A percentile compares a stretch with the other conserved stretches of the same genome.
Conservation (phyloP, 2,329 filamentous ascomycete species). For the Aspergillus puulaauensis region DNA sequence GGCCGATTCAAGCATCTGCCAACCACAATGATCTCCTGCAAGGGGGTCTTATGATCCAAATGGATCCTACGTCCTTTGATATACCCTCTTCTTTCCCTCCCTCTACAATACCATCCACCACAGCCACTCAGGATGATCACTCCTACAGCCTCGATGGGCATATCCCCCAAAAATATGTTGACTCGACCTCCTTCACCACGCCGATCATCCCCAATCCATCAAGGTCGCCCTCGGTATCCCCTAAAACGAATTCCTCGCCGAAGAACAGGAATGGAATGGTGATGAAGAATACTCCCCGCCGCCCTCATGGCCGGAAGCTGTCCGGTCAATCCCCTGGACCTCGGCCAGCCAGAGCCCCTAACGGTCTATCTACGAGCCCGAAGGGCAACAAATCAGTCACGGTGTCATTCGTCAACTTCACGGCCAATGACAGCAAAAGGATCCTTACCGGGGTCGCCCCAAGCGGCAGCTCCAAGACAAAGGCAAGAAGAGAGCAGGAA, state of each 20-base stretch:
- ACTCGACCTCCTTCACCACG: slow-evolving; percentile 29
- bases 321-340: slow-evolving; percentile 36
- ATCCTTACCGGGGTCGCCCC: slow-evolving; percentile 90
- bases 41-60: slow-evolving; percentile 42
- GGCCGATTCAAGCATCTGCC: slow-evolving; percentile 27
- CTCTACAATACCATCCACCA: slow-evolving; percentile 21
- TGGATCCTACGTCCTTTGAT: slow-evolving; percentile 37
- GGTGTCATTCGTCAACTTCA: slow-evolving; percentile 83
- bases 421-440: slow-evolving; percentile 71
- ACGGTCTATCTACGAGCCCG: slow-evolving; percentile 27
- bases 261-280: slow-evolving; percentile 27
- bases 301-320: slow-evolving; percentile 41
- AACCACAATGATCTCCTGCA: slow-evolving; percentile 36
- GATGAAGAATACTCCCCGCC: slow-evolving; percentile 34
- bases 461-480: slow-evolving; percentile 88
- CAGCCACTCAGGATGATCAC: slow-evolving; percentile 15
- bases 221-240: slow-evolving; percentile 41
- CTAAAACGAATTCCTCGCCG: slow-evolving; percentile 32
- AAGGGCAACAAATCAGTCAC: slow-evolving; percentile 45
- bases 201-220: slow-evolving; percentile 29
- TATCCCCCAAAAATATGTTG: slow-evolving; percentile 25
- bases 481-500: slow-evolving; percentile 87
- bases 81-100: slow-evolving; percentile 31
- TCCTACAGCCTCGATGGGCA: slow-evolving; percentile 19
- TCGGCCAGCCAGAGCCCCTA: slow-evolving; percentile 31